These are phyloP conservation scores for Clathrospora elynae DNA, from an alignment of 2,329 filamentous ascomycete species.

Conservation along the genomic window DNA sequence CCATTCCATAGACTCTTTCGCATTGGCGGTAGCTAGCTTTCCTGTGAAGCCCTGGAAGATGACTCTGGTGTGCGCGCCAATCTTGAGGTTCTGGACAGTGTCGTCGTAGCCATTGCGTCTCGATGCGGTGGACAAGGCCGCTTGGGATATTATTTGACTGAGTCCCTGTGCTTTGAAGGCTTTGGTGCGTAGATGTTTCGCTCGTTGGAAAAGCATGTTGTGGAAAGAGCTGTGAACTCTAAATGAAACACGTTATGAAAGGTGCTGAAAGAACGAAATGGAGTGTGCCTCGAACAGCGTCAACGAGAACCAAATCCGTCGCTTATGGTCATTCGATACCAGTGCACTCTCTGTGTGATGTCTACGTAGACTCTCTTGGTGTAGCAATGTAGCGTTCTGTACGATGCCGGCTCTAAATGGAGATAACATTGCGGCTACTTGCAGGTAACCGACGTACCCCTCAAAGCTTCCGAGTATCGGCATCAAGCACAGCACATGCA, in stretches of 20 bases:
- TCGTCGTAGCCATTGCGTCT: conserved; percentile 58
- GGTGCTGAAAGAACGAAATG: not conserved
- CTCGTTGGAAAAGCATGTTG: conserved; percentile 24
- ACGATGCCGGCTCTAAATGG: not conserved
- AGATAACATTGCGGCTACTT: conserved; percentile 12
- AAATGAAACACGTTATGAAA: conserved; percentile 14
- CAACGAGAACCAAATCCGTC: no score
- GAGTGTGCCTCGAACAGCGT: no score
- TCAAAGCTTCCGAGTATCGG: no score
- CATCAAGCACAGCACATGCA: not conserved
- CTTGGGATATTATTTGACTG: conserved; percentile 13
- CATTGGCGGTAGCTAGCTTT: conserved; percentile 73
- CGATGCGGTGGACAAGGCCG: conserved; percentile 38
- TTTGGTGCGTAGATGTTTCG: conserved; percentile 16
- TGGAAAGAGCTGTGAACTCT: conserved; percentile 4
- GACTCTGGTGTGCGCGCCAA: conserved; percentile 68
- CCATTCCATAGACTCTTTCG: conserved; percentile 75
- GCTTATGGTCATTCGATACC: no score
- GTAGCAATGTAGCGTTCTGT: not conserved
- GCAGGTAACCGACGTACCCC: conserved; percentile 24
- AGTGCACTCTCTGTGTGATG: no score
- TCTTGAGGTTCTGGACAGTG: conserved; percentile 69
- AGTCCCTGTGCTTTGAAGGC: conserved; percentile 2
- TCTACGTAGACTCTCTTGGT: no score
- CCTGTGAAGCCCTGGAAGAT: conserved; percentile 76